Base-by-base conservation (phyloP, 1,284 basidiomycete species). In the Erythrobasidium hasegawianum region DNA sequence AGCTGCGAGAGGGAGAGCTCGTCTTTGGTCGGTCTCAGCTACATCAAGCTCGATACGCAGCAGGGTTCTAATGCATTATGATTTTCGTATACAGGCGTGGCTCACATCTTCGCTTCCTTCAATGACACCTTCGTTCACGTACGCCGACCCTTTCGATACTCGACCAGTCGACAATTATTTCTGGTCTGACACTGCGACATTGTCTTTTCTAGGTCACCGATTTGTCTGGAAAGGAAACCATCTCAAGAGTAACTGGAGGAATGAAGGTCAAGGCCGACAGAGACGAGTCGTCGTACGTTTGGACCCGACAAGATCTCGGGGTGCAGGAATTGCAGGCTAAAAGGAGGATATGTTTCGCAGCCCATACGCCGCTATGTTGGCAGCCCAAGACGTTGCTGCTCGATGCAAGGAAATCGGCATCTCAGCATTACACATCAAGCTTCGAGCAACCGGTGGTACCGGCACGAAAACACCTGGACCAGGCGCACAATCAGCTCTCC, bases 181-280 rank as follows among this genome's bases (percentile, higher is more conserved):
- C 10, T 41, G 40, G n/a, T 18, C 43, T 47, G 16, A 24, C 14
- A 14, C 43, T 47, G 4, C 8, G 43, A 47, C 43, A 47, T 47
- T 47, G 7, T 24, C 4, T 47, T 5, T 5, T 47, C 16, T 47
- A 47, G 43, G 43, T 47, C 76, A 98, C 95, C 79, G 96, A 98
- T 89, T 83, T 97, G 70, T 93, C 94, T 49, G 96, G 95, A 77
- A 94, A 91, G 84, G 95, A 98, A 84, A 98, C 95, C 78, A 91
- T 98, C 82, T 89, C 89, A 76, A 92, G 95, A 79, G 92, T 97
- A 72, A 98, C 95, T 73, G 89, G 90, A 77, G 95, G 95, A 72
- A 98, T 98, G 96, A 98, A 98, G 84, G 95, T 98, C 83, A 98
- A 98, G 84, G 96, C 95, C 45, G 95, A 98, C 81, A 90, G 96